These are phyloP conservation scores for Scedosporium apiospermum DNA, from an alignment of 2,329 filamentous ascomycete genomes.

Conservation along the genomic window DNA sequence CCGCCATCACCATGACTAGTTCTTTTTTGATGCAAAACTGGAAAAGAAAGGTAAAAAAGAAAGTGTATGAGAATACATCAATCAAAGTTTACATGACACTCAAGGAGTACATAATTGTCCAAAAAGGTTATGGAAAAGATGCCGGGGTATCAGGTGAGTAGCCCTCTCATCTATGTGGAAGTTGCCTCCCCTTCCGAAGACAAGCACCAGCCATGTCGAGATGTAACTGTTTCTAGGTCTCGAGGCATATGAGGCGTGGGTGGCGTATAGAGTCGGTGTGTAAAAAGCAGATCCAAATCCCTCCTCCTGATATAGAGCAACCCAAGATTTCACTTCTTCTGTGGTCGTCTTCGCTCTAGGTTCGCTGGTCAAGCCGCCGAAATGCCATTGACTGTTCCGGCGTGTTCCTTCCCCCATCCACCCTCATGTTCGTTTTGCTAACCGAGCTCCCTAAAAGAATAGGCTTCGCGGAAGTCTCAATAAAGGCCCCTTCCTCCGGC, in stretches of 20 bases:
- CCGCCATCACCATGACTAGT: not conserved
- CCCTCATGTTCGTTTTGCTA: not conserved
- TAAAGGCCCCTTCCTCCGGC: conserved; percentile 46
- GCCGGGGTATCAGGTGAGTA: not conserved
- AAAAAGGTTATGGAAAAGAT: not conserved
- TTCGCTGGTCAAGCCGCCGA: too few species aligned
- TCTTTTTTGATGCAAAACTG: not conserved
- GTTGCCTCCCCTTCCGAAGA: too few species aligned
- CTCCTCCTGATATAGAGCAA: too few species aligned
- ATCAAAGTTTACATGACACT: not conserved
- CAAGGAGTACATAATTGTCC: not conserved
- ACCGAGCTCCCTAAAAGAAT: not conserved
- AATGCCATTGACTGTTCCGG: too few species aligned
- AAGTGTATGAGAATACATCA: not conserved
- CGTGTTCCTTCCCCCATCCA: not conserved
- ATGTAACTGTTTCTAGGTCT: too few species aligned
- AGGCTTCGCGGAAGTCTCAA: conserved; percentile 15
- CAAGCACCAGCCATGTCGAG: too few species aligned
- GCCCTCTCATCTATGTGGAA: not conserved
- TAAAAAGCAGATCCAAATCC: too few species aligned
- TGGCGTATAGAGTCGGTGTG: too few species aligned
- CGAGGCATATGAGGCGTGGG: too few species aligned
- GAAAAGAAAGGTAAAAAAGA: not conserved
- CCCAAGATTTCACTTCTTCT: too few species aligned
- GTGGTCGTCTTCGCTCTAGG: too few species aligned